Evolutionary conservation across 129 eudicot genomes (phyloP), one percentile per base, ranked within the genome.

Genomic region (Erigeron canadensis): DNA sequence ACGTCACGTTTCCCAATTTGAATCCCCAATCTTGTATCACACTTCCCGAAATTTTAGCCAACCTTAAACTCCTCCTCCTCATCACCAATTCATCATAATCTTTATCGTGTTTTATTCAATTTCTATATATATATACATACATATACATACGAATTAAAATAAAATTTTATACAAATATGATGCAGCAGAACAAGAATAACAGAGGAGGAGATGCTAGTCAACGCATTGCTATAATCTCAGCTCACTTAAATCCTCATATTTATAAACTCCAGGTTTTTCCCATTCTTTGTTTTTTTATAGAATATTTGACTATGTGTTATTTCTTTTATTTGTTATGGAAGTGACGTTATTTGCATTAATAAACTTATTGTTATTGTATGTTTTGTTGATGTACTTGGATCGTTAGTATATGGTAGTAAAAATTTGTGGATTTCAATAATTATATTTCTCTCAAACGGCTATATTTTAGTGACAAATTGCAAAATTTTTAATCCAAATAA

Each of bases 161-260:
- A 21, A 16, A 10, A 53, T 53, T 21, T n/a, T n/a, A n/a, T n/a
- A 13, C 12, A 17, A 53, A 6, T 40, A 23, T 23, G 34, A 85
- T 79, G 88, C 69, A 84, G 82, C 72, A 59, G 38, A 53, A 16
- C 2, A 53, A 8, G 23, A 22, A 39, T 42, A 41, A 17, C 68
- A 15, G 61, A n/a, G 73, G 75, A 61, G 75, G 50, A 65, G 83
- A 81, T 70, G 91, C 76, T 16, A 83, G 65, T 75, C 82, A 83
- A 51, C 89, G 98, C 54, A 84, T 91, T 62, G 91, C 94, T 21
- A 84, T 78, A 83, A 83, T 91, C 77, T 85, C 96, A 43, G 95
- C 96, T 68, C 96, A 91, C 75, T 82, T 91, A 28, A 74, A 80
- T 46, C 98, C 98, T 67, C 82, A 50, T 28, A 1, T 28, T 28